Evolutionary conservation across 1,139 yeast species (phyloP), one percentile per base, ranked within the genome.

Genomic region (Yarrowia galli): DNA sequence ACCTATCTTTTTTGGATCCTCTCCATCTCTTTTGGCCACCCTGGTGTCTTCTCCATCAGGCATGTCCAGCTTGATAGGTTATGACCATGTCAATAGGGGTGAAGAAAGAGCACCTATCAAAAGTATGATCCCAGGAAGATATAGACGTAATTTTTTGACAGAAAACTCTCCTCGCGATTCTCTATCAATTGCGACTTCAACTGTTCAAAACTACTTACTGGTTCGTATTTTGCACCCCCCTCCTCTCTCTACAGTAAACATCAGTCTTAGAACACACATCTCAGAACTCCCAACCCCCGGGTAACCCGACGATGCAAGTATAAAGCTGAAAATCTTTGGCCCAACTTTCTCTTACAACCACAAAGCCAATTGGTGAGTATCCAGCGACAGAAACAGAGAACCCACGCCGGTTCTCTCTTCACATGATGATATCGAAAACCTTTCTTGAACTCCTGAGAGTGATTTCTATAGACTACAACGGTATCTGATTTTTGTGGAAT

Each of bases 401-500:
- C 3, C 28, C 28, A 3, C n/a, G n/a, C n/a, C 7, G 1, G 32
- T 28, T 22, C 13, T 28, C 28, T 13, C 28, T 43, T 43, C 25
- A 58, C 18, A 58, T 58, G 64, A 58, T 58, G 64, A 58, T 43
- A 58, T 58, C 64, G 64, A 58, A 58, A 58, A 40, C 48, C 64
- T n/a, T 58, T 42, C 64, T 58, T 25, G 64, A 58, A 20, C 32
- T 23, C 64, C 64, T 58, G 64, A 43, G 64, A 58, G 64, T 32
- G 64, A 67, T 60, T 72, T 87, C 89, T 87, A 87, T 86, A 88
- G 98, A 93, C 98, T 92, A 92, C 98, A 92, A 92, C 98, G 98
- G 98, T 92, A 92, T 92, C 98, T 92, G 98, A 92, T 45, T 45
- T 56, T 60, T 38, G 53, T 53, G 38, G 8, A 15, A 15, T 16